Evolutionary conservation across 2,329 filamentous ascomycete species (phyloP), one percentile per base, ranked within the genome.

Genomic region (Drechmeria coniospora): DNA sequence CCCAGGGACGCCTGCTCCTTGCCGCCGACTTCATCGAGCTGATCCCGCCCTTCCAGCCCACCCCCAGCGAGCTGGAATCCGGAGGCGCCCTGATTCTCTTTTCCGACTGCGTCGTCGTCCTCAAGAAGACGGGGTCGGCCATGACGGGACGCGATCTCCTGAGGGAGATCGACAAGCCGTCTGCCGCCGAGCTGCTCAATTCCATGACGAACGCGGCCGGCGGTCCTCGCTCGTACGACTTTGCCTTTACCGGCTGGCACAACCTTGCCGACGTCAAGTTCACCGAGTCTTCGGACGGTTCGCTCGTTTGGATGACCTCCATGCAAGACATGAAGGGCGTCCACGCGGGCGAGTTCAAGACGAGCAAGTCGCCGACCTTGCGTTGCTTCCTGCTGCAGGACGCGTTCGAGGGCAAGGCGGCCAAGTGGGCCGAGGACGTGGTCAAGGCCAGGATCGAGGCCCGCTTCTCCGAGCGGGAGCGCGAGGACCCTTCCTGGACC

Each of bases 391-490:
- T 78, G 22, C 63, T 92, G 1, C 69, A 76, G 27, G 80, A 82
- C 28, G 56, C 68, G 6, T 87, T 87, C 41, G 80, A 92, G 45
- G 75, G 74, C 15, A 86, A 76, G 47, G 81, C 79, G 1, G 59
- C 63, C 12, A 80, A 77, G 34, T 75, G 82, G 53, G 73, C 74
- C 16, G 87, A 95, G 52, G 90, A 95, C 37, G 64, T 94, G 9
- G 72, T 75, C 26, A 92, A 87, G 54, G 84, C 86, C 7, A 74
- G 77, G 37, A 73, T 94, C 10, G 87, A 94, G 52, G 79, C 75
- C 5, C 71, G 86, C 8, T 93, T 92, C 43, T 59, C 79, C 1
- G 84, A 93, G 47, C 50, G 60, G n/a, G 82, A 93, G 55, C 72
- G 86, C 32, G 83, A 93, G 49, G 70, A 77, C 32, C 65, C 74